Percentiles rank a stretch among this genome's conserved stretches.
These are phyloP conservation scores for Pythium oligandrum DNA, from an alignment of 352 stramenopile genomes.

Conservation along the genomic window DNA sequence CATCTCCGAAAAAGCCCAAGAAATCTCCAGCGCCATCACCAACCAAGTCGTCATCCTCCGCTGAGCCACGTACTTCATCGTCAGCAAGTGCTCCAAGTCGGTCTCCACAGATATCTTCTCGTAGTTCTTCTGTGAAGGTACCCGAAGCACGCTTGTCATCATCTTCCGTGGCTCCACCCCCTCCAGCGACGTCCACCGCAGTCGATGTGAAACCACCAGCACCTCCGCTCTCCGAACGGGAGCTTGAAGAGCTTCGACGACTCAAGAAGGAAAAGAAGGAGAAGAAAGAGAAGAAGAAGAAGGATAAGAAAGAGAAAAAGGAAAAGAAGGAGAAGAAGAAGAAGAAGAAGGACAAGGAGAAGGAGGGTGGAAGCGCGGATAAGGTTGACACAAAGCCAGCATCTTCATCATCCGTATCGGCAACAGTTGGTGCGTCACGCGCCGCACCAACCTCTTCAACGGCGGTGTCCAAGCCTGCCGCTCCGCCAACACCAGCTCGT, in stretches of 20 bases:
- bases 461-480: background rate
- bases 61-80: background rate
- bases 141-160: too few species aligned
- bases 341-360: slow-evolving; percentile 31
- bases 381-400: background rate
- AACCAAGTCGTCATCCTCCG: slow-evolving; percentile 11
- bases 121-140: too few species aligned
- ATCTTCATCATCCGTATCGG: background rate
- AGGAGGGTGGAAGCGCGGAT: slow-evolving; percentile 1
- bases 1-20: slow-evolving; percentile 9
- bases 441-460: background rate
- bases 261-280: slow-evolving; percentile 57
- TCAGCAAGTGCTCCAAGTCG: background rate
- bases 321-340: slow-evolving; percentile 54
- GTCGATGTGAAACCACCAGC: too few species aligned
- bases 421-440: too few species aligned
- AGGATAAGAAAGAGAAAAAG: slow-evolving; percentile 55
- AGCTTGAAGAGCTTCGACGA: too few species aligned
- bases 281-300: slow-evolving; percentile 67
- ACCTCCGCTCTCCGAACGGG: too few species aligned
- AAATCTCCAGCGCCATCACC: slow-evolving; percentile 25
- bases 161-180: too few species aligned
- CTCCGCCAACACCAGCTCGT: background rate
- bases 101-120: too few species aligned
- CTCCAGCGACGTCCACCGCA: too few species aligned